Evolutionary conservation across 2,329 filamentous ascomycete species (phyloP), one percentile per base, ranked within the genome.

Genomic region (Colletotrichum horii): DNA sequence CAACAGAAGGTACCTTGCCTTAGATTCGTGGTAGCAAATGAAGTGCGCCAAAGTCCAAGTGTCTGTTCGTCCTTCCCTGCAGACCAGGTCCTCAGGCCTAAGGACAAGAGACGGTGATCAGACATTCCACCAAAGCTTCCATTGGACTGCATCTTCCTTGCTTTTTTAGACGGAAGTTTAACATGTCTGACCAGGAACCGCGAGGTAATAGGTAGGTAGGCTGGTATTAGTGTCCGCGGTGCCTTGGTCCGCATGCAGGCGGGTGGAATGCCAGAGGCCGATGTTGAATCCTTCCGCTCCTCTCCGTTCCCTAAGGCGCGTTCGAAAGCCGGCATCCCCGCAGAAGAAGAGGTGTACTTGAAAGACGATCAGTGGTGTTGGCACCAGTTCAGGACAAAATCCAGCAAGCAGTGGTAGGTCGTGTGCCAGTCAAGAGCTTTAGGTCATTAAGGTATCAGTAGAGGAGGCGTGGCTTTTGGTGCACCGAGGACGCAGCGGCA

Each of bases 111-210:
- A 58, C 34, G 34, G 62, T 72, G 55, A 72, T 68, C 69, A 72
- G 69, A 75, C 69, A 62, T 72, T 55, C 36, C 52, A 72, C 22
- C 38, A 48, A 65, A 66, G 36, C 52, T 72, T 67, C 61, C 62
- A 62, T 66, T 60, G n/a, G 16, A 26, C 52, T 58, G n/a, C 52
- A 60, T 19, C 56, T 67, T 56, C 55, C 32, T 62, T 61, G 56
- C 36, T 43, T 48, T 48, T 36, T 22, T 22, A 26, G 26, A 66
- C 26, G 58, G 30, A 32, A 32, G 58, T 62, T 34, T 30, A 32
- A 30, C 43, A 22, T 22, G 43, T 52, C 26, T 30, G 26, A 43
- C 30, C 67, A 64, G 38, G 8, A 22, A 14, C 58, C 11, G 34
- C 15, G n/a, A 52, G n/a, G n/a, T 52, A 22, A 12, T 30, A 26